Conservation (phyloP, 139 green algal species). For the Chlamydomonas applanata region DNA sequence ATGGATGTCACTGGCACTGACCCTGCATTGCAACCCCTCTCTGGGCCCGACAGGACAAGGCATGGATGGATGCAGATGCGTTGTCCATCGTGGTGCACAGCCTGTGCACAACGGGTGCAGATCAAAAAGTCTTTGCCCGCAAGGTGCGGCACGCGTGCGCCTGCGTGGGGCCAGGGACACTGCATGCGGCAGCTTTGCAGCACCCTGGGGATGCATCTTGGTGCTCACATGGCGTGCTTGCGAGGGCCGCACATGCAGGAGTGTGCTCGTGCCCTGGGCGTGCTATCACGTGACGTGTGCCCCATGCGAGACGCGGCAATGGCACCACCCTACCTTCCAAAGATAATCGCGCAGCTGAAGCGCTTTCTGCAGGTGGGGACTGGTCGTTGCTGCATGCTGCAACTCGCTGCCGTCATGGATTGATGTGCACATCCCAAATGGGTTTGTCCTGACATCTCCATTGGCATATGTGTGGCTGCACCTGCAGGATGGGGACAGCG, state of each 20-base stretch:
- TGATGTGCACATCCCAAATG: no score
- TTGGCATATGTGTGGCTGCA: neutral
- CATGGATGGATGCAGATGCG: conserved; percentile 11
- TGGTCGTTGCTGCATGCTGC: no score
- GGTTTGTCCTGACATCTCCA: conserved; percentile 6
- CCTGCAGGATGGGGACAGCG: conserved; percentile 39
- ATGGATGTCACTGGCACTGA: no score
- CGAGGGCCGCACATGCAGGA: conserved; percentile 28
- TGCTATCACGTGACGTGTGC: conserved; percentile 21
- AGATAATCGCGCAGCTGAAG: conserved; percentile 33
- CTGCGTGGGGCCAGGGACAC: no score
- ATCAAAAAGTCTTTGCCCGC: conserved; percentile 36
- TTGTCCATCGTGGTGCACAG: conserved; percentile 33
- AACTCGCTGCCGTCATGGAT: neutral
- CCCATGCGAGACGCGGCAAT: conserved; percentile 26
- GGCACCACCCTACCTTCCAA: conserved; percentile 20
- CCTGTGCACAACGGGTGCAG: conserved; percentile 31
- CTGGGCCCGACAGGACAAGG: neutral
- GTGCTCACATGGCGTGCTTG: neutral
- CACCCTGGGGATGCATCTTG: neutral
- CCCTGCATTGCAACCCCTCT: no score
- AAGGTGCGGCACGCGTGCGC: no score
- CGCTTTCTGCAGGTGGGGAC: conserved; percentile 24
- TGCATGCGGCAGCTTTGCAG: neutral
- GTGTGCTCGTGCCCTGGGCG: conserved; percentile 24